phyloP scores from a whole-genome alignment of 352 stramenopile species.

The Pythium dissotocum region DNA sequence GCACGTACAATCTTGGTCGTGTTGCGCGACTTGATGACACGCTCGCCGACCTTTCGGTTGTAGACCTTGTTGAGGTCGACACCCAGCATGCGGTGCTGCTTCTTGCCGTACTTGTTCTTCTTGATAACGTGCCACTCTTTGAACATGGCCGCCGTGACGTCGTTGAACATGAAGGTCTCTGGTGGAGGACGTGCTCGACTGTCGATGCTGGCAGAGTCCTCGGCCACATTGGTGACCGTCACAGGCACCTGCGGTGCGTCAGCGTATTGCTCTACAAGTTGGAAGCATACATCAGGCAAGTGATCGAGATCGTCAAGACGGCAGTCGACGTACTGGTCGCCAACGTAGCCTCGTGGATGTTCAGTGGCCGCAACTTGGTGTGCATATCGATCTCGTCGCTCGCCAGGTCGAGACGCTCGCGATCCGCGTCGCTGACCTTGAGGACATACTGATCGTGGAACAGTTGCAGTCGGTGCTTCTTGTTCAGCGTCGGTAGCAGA shows the following conservation, averaged over 20 bases:
- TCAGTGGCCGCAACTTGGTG: constrained; percentile 80
- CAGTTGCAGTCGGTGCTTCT: constrained; percentile 82
- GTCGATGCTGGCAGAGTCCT: constrained; percentile 67
- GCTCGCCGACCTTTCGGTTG: constrained; percentile 89
- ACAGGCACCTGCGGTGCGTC: constrained; percentile 78
- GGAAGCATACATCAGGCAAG: neutral
- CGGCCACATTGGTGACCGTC: constrained; percentile 60
- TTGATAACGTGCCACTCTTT: constrained; percentile 91
- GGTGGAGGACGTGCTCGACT: constrained; percentile 69
- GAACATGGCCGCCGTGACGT: constrained; percentile 89
- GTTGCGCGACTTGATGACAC: constrained; percentile 87
- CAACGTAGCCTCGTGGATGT: constrained; percentile 86
- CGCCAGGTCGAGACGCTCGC: constrained; percentile 74
- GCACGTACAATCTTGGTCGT: constrained; percentile 87
- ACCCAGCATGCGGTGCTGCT: constrained; percentile 86
- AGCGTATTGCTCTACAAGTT: constrained; percentile 72
- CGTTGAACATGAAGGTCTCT: constrained; percentile 91
- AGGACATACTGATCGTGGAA: constrained; percentile 89
- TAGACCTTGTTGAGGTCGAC: constrained; percentile 90
- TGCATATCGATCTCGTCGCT: constrained; percentile 89
- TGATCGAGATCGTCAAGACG: neutral
- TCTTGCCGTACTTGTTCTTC: constrained; percentile 92
- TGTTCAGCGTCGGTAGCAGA: constrained; percentile 83
- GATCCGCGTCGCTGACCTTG: constrained; percentile 87
- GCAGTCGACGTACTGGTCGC: constrained; percentile 67